These are phyloP conservation scores for Zymoseptoria pseudotritici DNA, from an alignment of 2,329 filamentous ascomycete genomes.

Conservation along the genomic window DNA sequence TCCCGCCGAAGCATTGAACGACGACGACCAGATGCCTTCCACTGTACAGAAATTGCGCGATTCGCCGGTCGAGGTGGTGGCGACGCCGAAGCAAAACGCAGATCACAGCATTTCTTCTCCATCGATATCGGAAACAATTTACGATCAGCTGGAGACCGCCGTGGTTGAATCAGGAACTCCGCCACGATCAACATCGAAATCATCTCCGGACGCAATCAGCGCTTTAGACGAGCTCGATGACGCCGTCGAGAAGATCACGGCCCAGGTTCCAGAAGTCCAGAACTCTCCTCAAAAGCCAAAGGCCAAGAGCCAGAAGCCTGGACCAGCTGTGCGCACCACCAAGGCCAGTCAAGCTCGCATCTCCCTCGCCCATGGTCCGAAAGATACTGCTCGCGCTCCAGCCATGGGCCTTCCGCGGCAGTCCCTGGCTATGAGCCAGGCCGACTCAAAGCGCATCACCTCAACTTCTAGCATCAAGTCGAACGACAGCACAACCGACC, in stretches of 20 bases:
- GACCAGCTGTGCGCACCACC: conserved; percentile 24
- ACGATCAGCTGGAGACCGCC: conserved; percentile 22
- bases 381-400: conserved; percentile 16
- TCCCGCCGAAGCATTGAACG: neutral
- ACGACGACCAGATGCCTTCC: conserved; percentile 9
- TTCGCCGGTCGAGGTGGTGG: neutral
- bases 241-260: conserved; percentile 40
- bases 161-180: conserved; percentile 17
- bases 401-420: conserved; percentile 14
- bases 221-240: conserved; percentile 47
- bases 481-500: neutral
- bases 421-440: conserved; percentile 14
- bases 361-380: conserved; percentile 23
- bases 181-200: conserved; percentile 4
- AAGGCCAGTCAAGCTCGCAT: conserved; percentile 27
- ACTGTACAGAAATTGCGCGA: neutral
- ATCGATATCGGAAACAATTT: conserved; percentile 5
- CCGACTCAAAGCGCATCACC: conserved; percentile 11
- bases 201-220: conserved; percentile 40
- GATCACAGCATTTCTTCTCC: neutral
- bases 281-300: conserved; percentile 23
- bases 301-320: conserved; percentile 18
- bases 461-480: conserved; percentile 14
- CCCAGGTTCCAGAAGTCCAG: conserved; percentile 26
- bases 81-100: neutral